Evolutionary conservation across 2,329 filamentous ascomycete species (phyloP).

Genomic region (Curvularia sp.): DNA sequence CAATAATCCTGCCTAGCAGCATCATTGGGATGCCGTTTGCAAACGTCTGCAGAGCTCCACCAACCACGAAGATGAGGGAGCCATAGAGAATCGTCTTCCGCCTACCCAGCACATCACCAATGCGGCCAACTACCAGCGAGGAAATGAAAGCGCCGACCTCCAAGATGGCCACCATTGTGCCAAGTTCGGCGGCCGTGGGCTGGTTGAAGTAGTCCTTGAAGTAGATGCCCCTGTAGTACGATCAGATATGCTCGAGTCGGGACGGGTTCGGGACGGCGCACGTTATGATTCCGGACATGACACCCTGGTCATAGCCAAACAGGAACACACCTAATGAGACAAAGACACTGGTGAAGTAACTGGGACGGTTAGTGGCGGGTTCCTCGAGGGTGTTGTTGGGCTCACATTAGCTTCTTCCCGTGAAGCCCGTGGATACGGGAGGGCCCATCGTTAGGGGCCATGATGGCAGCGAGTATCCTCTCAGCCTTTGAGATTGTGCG

Average conservation of each 20-base stretch:
- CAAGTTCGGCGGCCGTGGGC: conserved; percentile 84
- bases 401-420: conserved; percentile 91
- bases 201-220: conserved; percentile 94
- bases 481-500: conserved; percentile 71
- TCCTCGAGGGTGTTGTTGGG: conserved; percentile 13
- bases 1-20: conserved; percentile 62
- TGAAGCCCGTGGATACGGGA: conserved; percentile 88
- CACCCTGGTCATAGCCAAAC: conserved; percentile 89
- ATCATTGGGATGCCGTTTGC: conserved; percentile 89
- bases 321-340: conserved; percentile 86
- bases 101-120: conserved; percentile 91
- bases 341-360: conserved; percentile 94
- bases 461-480: conserved; percentile 79
- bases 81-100: conserved; percentile 92
- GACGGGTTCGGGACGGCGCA: conserved; percentile 53
- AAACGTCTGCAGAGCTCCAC: conserved; percentile 84
- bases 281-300: conserved; percentile 82
- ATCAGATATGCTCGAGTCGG: conserved; percentile 39
- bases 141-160: conserved; percentile 93
- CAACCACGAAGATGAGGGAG: conserved; percentile 83
- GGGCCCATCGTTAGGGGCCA: conserved; percentile 75
- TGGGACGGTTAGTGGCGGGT: conserved; percentile 51
- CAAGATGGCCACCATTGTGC: conserved; percentile 97
- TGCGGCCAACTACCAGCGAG: conserved; percentile 82
- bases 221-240: conserved; percentile 71